Base-by-base conservation (phyloP, 345 rosid genomes). In the Gossypium thurberi region DNA sequence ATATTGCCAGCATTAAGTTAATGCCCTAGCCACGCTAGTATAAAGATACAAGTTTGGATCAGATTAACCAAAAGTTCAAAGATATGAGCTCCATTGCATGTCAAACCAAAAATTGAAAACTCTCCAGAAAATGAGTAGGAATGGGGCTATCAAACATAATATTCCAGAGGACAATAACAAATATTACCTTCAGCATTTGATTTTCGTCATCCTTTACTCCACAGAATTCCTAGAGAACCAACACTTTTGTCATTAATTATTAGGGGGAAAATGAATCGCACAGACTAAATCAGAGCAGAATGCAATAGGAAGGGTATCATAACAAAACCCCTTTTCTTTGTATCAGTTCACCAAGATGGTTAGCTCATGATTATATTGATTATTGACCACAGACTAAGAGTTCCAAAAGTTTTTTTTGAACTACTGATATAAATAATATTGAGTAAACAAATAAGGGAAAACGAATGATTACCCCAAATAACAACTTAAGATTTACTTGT, bases 181-280 rank as follows among this genome's bases (percentile, higher is more conserved):
- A 62, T 55, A 56, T 80, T 84, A 94, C 98, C 92, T 88, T 83
- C 76, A 89, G 75, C 73, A 74, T 80, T 72, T 85, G 89, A 79
- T 82, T 77, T 72, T 83, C 81, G 11, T 86, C 91, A 79, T 79
- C 90, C 43, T 79, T 77, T 78, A 78, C 87, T 79, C 81, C 83
- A 68, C 78, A 77, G 79, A 85, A 90, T 37, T 87, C 96, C 98
- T 92, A 71, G 64, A 71, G 52, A 65, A 75, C 47, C 75, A 77
- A 61, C 40, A 52, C 55, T 70, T 75, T 40, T 65, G 44, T 83
- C 75, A 69, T 55, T 26, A 56, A 18, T 73, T 69, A 70, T 17
- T 12, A 21, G 2, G 72, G 47, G 40, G 10, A 6, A 69, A 33
- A 50, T 51, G 46, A 10, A 51, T 33, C 25, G 17, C 37, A 69